phyloP scores from a whole-genome alignment of 495 filamentous ascomycete genomes.

The Aspergillus affinis region DNA sequence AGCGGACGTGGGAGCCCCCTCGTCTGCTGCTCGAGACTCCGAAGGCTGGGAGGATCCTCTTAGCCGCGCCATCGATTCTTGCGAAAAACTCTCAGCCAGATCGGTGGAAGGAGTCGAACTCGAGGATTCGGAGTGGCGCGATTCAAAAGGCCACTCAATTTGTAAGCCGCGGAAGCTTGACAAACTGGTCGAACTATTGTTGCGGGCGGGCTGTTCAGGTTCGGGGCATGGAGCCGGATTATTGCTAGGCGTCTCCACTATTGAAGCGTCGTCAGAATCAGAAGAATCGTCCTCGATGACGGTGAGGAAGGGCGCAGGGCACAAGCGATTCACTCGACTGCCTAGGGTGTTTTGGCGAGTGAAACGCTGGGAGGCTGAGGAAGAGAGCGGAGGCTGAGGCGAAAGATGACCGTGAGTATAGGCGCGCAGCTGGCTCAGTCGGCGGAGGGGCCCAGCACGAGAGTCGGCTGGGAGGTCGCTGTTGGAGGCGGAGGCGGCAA shows the following conservation, averaged over 20 bases:
- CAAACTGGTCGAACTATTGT: constrained; percentile 37
- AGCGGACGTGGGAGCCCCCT: constrained; percentile 29
- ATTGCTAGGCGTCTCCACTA: constrained; percentile 21
- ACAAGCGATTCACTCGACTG: constrained; percentile 39
- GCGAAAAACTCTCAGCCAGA: constrained; percentile 13
- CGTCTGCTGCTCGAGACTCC: constrained; percentile 24
- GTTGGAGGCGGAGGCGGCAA: constrained; percentile 42
- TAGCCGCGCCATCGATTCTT: constrained; percentile 37
- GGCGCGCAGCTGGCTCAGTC: constrained; percentile 71
- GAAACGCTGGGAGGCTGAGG: constrained; percentile 31
- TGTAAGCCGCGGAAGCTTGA: constrained; percentile 29
- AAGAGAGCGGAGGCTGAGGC: constrained; percentile 42
- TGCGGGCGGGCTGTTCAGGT: constrained; percentile 31
- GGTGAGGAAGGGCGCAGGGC: constrained; percentile 23
- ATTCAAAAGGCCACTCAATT: constrained; percentile 22
- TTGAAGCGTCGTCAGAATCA: constrained; percentile 28
- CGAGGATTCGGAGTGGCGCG: constrained; percentile 30
- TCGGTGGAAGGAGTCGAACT: constrained; percentile 33
- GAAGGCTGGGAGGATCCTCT: constrained; percentile 32
- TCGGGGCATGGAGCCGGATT: constrained; percentile 37
- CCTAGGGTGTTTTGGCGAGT: constrained; percentile 36
- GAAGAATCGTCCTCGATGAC: constrained; percentile 10
- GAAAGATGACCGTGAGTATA: constrained; percentile 67
- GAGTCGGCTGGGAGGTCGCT: constrained; percentile 29
- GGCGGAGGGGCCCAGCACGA: constrained; percentile 64